Evolutionary conservation across 1,284 basidiomycete species (phyloP).

Genomic region (Cryptococcus sp.): DNA sequence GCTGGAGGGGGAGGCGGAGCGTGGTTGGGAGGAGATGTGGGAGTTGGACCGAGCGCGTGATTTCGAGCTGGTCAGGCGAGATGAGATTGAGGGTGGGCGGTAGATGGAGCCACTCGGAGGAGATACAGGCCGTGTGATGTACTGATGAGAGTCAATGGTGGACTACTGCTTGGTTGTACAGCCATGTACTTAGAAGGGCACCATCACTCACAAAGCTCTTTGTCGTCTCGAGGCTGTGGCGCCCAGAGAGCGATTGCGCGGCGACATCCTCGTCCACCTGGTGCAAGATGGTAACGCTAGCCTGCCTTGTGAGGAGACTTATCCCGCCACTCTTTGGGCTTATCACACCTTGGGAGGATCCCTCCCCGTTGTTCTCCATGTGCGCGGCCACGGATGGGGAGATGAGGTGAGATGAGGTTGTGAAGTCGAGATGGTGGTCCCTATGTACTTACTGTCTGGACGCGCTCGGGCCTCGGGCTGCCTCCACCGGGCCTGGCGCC

Average conservation of each 20-base stretch:
- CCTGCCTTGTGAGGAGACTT: background rate
- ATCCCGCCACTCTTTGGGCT: background rate
- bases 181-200: background rate
- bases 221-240: conserved; percentile 30
- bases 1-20: conserved; percentile 7
- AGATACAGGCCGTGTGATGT: conserved; percentile 13
- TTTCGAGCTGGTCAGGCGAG: conserved; percentile 1
- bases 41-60: conserved; percentile 12
- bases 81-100: conserved; percentile 8
- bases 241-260: background rate
- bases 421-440: too few relatives aligned
- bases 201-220: conserved; percentile 2
- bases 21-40: conserved; percentile 10
- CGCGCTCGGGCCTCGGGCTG: background rate
- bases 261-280: background rate
- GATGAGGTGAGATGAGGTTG: too few relatives aligned
- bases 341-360: background rate
- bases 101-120: conserved; percentile 3
- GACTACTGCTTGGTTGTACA: background rate
- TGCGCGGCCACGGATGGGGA: background rate
- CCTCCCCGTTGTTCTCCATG: background rate
- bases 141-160: conserved; percentile 6
- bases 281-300: background rate
- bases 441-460: background rate
- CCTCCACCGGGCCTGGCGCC: background rate